A percentile compares a stretch with the other conserved stretches of the same genome.
phyloP scores from a whole-genome alignment of 345 rosid species.

The Orychophragmus violaceus region DNA sequence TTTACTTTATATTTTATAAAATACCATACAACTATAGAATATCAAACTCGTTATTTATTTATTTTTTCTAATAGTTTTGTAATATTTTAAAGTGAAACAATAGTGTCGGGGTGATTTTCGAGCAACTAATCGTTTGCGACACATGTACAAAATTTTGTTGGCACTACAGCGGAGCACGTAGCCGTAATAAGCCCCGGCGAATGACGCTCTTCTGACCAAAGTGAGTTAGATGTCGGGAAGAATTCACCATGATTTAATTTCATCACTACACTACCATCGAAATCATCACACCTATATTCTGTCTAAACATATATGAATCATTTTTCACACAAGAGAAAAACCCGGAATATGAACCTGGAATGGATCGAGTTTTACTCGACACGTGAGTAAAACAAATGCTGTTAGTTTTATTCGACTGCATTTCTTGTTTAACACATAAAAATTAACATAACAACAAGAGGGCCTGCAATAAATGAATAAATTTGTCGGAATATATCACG shows the following conservation, averaged over 20 bases:
- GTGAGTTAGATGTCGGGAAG: not conserved
- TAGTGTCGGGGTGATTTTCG: not conserved
- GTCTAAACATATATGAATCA: too few relatives aligned
- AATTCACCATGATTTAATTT: too few relatives aligned
- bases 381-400: not conserved
- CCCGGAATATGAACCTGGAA: too few relatives aligned
- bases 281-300: too few relatives aligned
- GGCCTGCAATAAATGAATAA: conserved; percentile 1
- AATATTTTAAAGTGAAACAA: not conserved
- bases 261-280: too few relatives aligned
- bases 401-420: not conserved
- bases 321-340: too few relatives aligned
- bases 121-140: not conserved
- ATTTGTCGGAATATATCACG: conserved; percentile 18
- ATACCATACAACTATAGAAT: not conserved
- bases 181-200: not conserved
- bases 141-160: not conserved
- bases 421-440: not conserved
- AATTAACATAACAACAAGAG: conserved; percentile 11
- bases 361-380: too few relatives aligned
- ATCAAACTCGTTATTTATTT: not conserved
- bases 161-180: not conserved
- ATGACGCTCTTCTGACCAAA: not conserved
- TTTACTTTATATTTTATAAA: not conserved
- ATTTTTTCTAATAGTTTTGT: too few relatives aligned